Evolutionary conservation across 1,139 yeast genomes (phyloP), one percentile per base, ranked within the genome.

Genomic region (Blastobotrys capitulatus): DNA sequence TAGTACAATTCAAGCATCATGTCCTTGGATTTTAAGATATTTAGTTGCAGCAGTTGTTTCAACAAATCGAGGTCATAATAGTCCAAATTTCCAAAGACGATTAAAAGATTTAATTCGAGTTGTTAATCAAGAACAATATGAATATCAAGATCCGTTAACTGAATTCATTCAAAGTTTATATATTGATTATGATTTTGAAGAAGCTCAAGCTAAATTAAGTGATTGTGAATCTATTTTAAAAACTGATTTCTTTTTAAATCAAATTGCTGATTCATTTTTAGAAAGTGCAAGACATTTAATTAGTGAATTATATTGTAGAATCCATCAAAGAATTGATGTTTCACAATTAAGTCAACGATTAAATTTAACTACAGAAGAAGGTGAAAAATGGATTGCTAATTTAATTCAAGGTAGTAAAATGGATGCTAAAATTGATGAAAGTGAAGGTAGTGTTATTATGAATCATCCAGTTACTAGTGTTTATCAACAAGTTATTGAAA

Each of bases 21-120:
- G 82, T 59, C 86, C 86, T 29, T 81, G 86, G 85, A 69, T 81
- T 50, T 64, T 80, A 56, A 75, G 86, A 57, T 81, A 81, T 60
- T 64, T 81, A 52, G 75, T 77, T 32, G 81, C 78, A 27, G 82
- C 83, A 18, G 81, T 80, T 44, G 72, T 81, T 35, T 61, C 72
- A 36, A 64, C 67, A 34, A 68, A 71, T 57, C 61, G 68, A 32
- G 62, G 62, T 43, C 64, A 63, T 52, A 62, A 62, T 55, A 61
- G 63, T 52, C 58, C 67, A 40, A 60, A 49, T 45, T 72, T 72
- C 69, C 78, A 73, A 57, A 76, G 78, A 60, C 76, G 77, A 57
- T 68, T 80, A 51, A 79, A 73, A 63, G 86, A 80, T 54, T 65
- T 80, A 47, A 71, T 78, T 46, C 72, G 76, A 52, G 77, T 78